Evolutionary conservation across 768 basidiomycete genomes (phyloP), one percentile per base, ranked within the genome.

Genomic region (Rickenella mellea): DNA sequence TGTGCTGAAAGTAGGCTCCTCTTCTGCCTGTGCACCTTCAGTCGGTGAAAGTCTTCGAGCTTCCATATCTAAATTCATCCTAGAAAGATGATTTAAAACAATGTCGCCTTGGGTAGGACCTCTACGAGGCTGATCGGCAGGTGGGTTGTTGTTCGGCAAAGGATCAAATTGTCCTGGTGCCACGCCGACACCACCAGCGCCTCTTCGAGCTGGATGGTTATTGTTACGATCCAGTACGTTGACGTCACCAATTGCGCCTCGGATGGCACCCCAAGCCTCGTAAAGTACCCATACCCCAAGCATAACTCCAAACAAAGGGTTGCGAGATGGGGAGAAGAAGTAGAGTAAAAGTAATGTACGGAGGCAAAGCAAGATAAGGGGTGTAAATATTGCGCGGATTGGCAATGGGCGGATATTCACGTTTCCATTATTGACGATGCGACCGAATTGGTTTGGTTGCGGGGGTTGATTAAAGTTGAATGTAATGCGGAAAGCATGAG

Each of bases 291-390:
- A 86, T 2, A 67, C 73, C 19, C 78, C 60, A 24, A 87, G 69
- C 43, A 85, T 61, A 28, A 83, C 49, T 27, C 76, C 80, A 45
- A 86, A 72, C 15, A 86, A 55, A 5, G 84, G 84, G 42, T 83
- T 82, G 49, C 80, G 70, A 6, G 80, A 71, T 0, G 84, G 84
- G 4, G 80, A 78, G 52, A 87, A 78, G 57, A 87, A 84, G 58
- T 86, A 87, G 3, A 87, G 66, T 22, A 87, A 63, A 10, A 87
- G 66, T 10, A 74, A 51, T 3, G 79, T 83, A 41, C 84, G 78
- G 52, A 86, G 66, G 6, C 74, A 43, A n/a, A 86, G 69, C 69
- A 86, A 71, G 41, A 79, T 50, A 11, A 85, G 55, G 0, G 84
- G 80, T n/a, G 74, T 68, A 30, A 86, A 51, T 5, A 86, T 66